phyloP scores from a whole-genome alignment of 345 rosid species.

The Pseudoturritis turrita region DNA sequence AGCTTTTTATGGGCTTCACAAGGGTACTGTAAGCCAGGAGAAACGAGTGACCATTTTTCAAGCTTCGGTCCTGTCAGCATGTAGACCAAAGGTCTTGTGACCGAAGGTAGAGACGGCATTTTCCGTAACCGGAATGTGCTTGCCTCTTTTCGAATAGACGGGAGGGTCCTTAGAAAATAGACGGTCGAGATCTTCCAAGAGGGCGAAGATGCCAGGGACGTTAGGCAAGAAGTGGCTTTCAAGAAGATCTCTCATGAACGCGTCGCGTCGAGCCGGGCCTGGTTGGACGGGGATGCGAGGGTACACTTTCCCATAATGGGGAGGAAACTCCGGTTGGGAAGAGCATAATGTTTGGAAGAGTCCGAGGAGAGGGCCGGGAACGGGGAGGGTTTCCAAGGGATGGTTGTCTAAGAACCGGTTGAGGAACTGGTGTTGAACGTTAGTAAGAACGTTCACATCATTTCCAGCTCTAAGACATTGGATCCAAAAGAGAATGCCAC shows the following conservation, averaged over 20 bases:
- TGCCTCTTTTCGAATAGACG: neutral
- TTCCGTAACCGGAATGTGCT: neutral
- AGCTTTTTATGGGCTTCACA: neutral
- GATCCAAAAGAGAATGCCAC: neutral
- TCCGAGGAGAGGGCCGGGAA: neutral
- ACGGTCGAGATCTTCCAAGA: neutral
- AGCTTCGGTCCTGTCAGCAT: neutral
- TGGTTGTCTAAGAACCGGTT: neutral
- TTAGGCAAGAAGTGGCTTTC: neutral
- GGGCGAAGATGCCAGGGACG: neutral
- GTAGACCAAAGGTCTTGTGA: neutral
- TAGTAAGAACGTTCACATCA: neutral
- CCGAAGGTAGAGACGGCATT: neutral
- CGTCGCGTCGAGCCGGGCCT: neutral
- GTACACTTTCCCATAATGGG: neutral
- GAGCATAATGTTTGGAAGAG: neutral
- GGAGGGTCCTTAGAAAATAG: neutral
- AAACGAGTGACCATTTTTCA: neutral
- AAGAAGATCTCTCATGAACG: neutral
- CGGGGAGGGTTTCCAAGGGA: neutral
- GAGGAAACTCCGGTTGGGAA: neutral
- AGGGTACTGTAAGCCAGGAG: neutral
- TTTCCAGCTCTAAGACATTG: neutral
- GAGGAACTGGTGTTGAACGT: neutral
- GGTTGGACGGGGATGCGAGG: neutral